A percentile compares a stretch with the other conserved stretches of the same genome.
phyloP scores from a whole-genome alignment of 805 yeast genomes.

The Zygotorulaspora danielsina region DNA sequence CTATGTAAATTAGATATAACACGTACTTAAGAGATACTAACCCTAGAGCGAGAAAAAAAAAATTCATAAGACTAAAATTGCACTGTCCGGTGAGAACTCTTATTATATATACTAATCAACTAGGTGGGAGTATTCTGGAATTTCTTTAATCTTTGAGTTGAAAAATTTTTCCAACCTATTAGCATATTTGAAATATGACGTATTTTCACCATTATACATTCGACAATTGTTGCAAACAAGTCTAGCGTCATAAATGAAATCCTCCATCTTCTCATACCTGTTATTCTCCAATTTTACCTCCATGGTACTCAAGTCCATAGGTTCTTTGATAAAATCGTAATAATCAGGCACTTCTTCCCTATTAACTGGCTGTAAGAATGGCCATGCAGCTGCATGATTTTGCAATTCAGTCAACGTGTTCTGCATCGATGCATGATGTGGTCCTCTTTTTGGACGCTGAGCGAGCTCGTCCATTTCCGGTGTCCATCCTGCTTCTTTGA shows the following conservation, averaged over 20 bases:
- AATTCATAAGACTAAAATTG: slow-evolving; percentile 1
- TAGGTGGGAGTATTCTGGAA: slow-evolving; percentile 84
- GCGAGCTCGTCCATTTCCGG: slow-evolving; percentile 97
- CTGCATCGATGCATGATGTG: slow-evolving; percentile 92
- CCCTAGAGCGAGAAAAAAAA: background rate
- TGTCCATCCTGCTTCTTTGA: slow-evolving; percentile 94
- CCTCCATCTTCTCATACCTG: slow-evolving; percentile 84
- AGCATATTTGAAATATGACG: slow-evolving; percentile 94
- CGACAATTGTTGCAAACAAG: slow-evolving; percentile 88
- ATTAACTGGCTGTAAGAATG: slow-evolving; percentile 89
- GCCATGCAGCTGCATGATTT: slow-evolving; percentile 97
- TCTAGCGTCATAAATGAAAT: slow-evolving; percentile 82
- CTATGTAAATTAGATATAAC: background rate
- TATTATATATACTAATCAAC: slow-evolving; percentile 45
- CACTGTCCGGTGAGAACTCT: background rate
- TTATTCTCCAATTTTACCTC: slow-evolving; percentile 89
- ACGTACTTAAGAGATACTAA: slow-evolving; percentile 4
- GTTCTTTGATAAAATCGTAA: slow-evolving; percentile 93
- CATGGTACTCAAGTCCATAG: slow-evolving; percentile 97
- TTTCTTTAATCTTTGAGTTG: slow-evolving; percentile 74
- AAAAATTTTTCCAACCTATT: slow-evolving; percentile 88
- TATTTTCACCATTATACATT: slow-evolving; percentile 85
- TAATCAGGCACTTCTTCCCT: slow-evolving; percentile 94
- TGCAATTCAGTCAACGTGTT: slow-evolving; percentile 82
- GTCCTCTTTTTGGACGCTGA: slow-evolving; percentile 88